Evolutionary conservation across 129 eudicot genomes (phyloP), one percentile per base, ranked within the genome.

Genomic region (Saposhnikovia divaricata): DNA sequence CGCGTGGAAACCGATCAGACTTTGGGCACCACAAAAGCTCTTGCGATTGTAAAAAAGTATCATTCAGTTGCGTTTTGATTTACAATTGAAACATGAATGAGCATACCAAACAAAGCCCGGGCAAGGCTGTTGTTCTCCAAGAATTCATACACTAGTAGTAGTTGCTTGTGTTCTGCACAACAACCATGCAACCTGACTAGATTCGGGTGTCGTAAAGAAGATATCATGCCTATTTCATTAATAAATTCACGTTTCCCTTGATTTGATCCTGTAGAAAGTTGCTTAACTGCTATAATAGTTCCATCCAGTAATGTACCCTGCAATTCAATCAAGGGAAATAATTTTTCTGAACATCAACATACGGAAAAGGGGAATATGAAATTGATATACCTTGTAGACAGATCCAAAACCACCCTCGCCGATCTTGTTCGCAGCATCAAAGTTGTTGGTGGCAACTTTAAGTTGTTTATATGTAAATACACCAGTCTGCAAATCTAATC

Each of bases 321-420:
- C 72, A 75, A 65, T 70, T 23, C 48, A 23, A 14, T 18, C 14
- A 43, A 47, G 42, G 59, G 3, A 21, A 21, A 66, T 66, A 28
- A 66, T 1, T 59, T 28, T 4, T 66, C 40, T 28, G 40, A 12
- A 66, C 31, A 28, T 14, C 28, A 66, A 66, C 13, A 31, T 28
- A 28, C 21, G 0, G 14, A 66, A 14, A 25, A 65, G 71, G 72
- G 72, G 7, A 66, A 2, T 66, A 12, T 66, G 72, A 10, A 66
- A 66, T 31, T 28, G 72, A 42, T 70, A 6, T 79, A 91, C 97
- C 89, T 84, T 85, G 84, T 87, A 91, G 9, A 91, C 97, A 13
- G 89, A 75, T 72, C 97, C 93, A 77, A 91, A 91, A 70, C 97
- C 93, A 48, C 97, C 97, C 81, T 89, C 91, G 2, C 97, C 97